phyloP scores from a whole-genome alignment of 345 rosid genomes.

The Sisymbrium altissimum region DNA sequence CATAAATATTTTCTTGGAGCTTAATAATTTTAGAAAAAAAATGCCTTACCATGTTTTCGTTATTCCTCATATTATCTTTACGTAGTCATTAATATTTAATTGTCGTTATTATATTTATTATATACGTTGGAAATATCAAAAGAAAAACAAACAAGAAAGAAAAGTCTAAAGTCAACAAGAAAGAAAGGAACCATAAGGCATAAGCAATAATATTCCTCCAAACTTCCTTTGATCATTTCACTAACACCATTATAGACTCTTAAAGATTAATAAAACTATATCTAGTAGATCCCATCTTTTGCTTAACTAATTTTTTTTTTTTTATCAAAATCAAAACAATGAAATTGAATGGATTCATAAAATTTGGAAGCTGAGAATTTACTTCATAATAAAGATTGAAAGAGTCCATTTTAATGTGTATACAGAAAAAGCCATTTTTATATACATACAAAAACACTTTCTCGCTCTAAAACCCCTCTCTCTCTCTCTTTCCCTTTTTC shows the following conservation, averaged over 20 bases:
- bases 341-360: background rate
- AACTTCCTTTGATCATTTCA: constrained; percentile 3
- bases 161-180: constrained; percentile 52
- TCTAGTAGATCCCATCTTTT: background rate
- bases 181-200: constrained; percentile 23
- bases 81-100: constrained; percentile 6
- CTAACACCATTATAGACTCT: constrained; percentile 7
- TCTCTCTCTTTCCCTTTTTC: constrained; percentile 30
- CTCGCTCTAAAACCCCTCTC: constrained; percentile 31
- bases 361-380: background rate
- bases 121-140: constrained; percentile 26
- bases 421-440: background rate
- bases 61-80: background rate
- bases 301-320: background rate
- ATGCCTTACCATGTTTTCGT: background rate
- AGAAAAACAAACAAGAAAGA: constrained; percentile 28
- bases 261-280: too few relatives aligned
- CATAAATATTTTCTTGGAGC: too few relatives aligned
- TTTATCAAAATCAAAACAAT: background rate
- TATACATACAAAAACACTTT: constrained; percentile 13
- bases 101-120: constrained; percentile 23
- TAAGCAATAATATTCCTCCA: constrained; percentile 37
- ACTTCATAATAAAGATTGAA: background rate
- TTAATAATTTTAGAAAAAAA: background rate
- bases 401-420: background rate